A percentile compares a stretch with the other conserved stretches of the same genome.
Evolutionary conservation across 805 yeast species (phyloP).

Genomic region (Sungouiozyma intestinalis): DNA sequence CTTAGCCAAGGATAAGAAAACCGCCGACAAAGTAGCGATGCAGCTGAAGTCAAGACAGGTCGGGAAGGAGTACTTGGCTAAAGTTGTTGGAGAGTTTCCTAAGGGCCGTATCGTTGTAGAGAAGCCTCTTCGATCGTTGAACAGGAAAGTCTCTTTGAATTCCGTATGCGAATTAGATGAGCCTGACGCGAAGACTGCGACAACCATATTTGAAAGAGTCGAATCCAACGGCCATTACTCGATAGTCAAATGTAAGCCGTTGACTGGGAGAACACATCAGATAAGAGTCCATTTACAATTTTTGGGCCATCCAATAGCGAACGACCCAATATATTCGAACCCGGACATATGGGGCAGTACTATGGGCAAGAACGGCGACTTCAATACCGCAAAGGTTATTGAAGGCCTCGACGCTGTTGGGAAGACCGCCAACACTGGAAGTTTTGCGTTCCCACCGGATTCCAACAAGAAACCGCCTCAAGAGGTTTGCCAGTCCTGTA

Average conservation of each 20-base stretch:
- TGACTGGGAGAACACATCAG: slow-evolving; percentile 93
- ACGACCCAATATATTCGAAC: slow-evolving; percentile 86
- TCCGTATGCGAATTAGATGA: slow-evolving; percentile 32
- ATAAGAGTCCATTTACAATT: slow-evolving; percentile 86
- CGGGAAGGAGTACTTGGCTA: slow-evolving; percentile 72
- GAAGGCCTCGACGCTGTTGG: slow-evolving; percentile 53
- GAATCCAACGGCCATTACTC: slow-evolving; percentile 52
- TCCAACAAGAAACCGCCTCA: neutral
- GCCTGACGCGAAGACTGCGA: slow-evolving; percentile 49
- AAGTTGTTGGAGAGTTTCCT: slow-evolving; percentile 87
- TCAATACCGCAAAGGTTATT: slow-evolving; percentile 40
- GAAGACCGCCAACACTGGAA: slow-evolving; percentile 52
- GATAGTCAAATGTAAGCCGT: slow-evolving; percentile 76
- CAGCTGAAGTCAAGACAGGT: slow-evolving; percentile 68
- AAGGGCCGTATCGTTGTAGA: slow-evolving; percentile 42
- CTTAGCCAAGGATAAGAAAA: slow-evolving; percentile 68
- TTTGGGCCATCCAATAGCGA: slow-evolving; percentile 82
- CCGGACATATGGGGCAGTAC: slow-evolving; percentile 66
- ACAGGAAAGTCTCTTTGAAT: slow-evolving; percentile 65
- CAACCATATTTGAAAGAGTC: slow-evolving; percentile 55
- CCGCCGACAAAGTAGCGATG: slow-evolving; percentile 65
- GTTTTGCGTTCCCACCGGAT: slow-evolving; percentile 51
- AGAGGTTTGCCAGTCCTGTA: slow-evolving; percentile 3
- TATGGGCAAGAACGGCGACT: slow-evolving; percentile 53
- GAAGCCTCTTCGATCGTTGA: slow-evolving; percentile 56